phyloP scores from a whole-genome alignment of 805 yeast genomes.

The Starmerella sirachaensis region DNA sequence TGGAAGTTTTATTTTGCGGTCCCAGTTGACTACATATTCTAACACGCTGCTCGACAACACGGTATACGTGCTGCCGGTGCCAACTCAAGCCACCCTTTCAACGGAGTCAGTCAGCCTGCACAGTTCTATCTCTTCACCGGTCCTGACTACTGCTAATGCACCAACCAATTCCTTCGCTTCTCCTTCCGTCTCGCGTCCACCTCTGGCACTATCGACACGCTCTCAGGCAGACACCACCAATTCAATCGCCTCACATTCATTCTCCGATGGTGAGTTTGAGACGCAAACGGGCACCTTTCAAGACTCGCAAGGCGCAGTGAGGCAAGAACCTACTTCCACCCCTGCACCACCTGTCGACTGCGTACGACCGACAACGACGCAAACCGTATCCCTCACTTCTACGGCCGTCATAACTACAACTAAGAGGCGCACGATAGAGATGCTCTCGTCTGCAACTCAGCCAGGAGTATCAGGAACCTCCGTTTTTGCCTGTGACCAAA shows the following conservation, averaged over 20 bases:
- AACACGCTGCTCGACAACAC: conserved; percentile 13
- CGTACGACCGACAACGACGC: neutral
- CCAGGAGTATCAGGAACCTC: too few species aligned
- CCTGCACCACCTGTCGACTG: neutral
- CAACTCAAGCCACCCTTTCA: too few species aligned
- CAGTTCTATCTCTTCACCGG: neutral
- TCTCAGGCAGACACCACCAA: neutral
- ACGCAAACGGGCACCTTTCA: too few species aligned
- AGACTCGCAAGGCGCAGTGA: too few species aligned
- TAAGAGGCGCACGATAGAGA: too few species aligned
- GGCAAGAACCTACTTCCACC: neutral
- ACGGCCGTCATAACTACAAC: neutral
- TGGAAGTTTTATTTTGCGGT: conserved; percentile 7
- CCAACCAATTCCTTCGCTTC: neutral
- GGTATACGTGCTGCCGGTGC: conserved; percentile 3
- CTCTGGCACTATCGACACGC: neutral
- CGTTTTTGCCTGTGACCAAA: too few species aligned
- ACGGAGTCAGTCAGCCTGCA: too few species aligned
- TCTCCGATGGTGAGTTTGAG: too few species aligned
- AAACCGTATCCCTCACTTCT: neutral
- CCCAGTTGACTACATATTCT: conserved; percentile 13
- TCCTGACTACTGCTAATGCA: neutral
- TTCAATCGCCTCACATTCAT: too few species aligned
- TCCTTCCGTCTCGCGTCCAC: neutral
- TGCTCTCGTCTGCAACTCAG: too few species aligned